phyloP scores from a whole-genome alignment of 2,329 filamentous ascomycete species.

The Cladosporium sp. region DNA sequence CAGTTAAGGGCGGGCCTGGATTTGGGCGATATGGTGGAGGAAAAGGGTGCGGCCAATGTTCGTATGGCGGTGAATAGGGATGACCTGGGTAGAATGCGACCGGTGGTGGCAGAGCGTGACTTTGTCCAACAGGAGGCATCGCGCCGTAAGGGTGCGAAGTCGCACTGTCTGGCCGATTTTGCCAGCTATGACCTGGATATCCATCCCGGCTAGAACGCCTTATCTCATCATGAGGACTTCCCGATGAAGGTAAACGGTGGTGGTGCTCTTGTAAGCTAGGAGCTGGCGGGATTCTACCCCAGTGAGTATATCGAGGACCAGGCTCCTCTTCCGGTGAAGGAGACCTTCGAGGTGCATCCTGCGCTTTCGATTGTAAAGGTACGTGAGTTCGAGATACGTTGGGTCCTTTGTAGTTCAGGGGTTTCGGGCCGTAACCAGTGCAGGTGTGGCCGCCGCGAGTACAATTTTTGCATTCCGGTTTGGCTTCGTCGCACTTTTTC shows the following conservation, averaged over 20 bases:
- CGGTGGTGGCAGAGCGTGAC: background rate
- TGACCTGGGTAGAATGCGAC: background rate
- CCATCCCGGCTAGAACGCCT: conserved; percentile 16
- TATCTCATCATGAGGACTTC: conserved; percentile 5
- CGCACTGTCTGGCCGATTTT: background rate
- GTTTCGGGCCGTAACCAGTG: conserved; percentile 68
- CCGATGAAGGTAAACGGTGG: background rate
- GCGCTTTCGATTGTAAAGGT: conserved; percentile 16
- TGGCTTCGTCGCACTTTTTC: conserved; percentile 96
- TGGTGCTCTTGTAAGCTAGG: background rate
- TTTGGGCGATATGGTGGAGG: conserved; percentile 3
- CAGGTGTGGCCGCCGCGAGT: conserved; percentile 85
- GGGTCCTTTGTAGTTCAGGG: conserved; percentile 7
- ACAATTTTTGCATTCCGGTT: conserved; percentile 92
- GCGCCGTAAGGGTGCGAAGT: background rate
- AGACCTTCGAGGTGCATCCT: background rate
- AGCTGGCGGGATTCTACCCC: conserved; percentile 16
- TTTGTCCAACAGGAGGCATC: background rate
- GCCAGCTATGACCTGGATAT: conserved; percentile 8
- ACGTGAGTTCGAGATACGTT: conserved; percentile 14
- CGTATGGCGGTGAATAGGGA: conserved; percentile 11
- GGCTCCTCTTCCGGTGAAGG: background rate
- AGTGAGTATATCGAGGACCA: conserved; percentile 18
- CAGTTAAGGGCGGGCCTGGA: conserved; percentile 5
- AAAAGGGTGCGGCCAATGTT: conserved; percentile 13